These are phyloP conservation scores for Macrophomina phaseolina DNA, from an alignment of 2,329 filamentous ascomycete genomes.

Conservation along the genomic window DNA sequence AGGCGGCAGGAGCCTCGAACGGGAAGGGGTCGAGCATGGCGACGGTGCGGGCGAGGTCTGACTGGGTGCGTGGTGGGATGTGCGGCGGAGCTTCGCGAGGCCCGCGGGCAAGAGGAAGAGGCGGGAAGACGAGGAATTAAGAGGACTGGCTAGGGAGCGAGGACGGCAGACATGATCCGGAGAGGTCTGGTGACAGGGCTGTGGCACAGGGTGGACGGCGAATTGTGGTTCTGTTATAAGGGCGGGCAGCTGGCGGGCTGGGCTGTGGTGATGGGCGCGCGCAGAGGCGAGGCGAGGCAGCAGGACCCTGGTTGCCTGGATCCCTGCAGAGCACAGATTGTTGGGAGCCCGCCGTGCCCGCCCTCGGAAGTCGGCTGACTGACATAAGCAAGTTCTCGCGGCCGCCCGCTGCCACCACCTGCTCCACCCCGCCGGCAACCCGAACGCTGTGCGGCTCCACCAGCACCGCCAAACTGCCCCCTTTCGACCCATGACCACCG, in stretches of 20 bases:
- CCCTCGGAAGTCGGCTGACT: conserved; percentile 10
- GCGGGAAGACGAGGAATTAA: conserved; percentile 9
- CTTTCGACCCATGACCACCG: conserved; percentile 7
- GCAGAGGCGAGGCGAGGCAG: conserved; percentile 7
- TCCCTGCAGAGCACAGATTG: conserved; percentile 16
- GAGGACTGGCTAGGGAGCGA: not conserved
- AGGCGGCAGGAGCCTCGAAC: conserved; percentile 61
- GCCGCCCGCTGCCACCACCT: not conserved
- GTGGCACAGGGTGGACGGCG: not conserved
- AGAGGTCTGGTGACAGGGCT: conserved; percentile 2
- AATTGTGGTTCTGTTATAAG: conserved; percentile 9
- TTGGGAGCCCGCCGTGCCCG: conserved; percentile 1
- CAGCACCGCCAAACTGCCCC: not conserved
- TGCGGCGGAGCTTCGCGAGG: conserved; percentile 9
- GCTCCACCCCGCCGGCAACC: not conserved
- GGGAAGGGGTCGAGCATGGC: conserved; percentile 77
- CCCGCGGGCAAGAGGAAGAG: not conserved
- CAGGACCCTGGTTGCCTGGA: conserved; percentile 6
- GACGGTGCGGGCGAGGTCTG: conserved; percentile 10
- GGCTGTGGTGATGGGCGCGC: conserved; percentile 3
- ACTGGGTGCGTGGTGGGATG: not conserved
- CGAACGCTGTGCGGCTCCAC: not conserved
- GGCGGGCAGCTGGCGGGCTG: not conserved
- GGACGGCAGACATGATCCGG: conserved; percentile 13
- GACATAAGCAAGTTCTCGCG: conserved; percentile 18